A percentile compares a stretch with the other conserved stretches of the same genome.
phyloP scores from a whole-genome alignment of 345 rosid species.

The Eucalyptus pauciflora region DNA sequence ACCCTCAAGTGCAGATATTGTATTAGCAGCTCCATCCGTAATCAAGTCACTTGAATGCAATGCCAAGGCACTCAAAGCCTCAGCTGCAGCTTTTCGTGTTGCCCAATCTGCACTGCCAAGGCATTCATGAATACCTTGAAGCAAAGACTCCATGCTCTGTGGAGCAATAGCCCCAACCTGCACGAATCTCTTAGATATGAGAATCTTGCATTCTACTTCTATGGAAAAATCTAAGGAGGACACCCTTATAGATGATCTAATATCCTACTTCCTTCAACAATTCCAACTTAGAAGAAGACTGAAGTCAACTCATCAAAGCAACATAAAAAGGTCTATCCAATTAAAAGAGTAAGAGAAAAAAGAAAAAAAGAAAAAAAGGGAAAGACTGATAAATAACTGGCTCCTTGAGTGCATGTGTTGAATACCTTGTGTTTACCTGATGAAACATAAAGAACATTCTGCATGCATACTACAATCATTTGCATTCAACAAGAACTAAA shows the following conservation, averaged over 20 bases:
- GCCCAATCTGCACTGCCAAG: slow-evolving; percentile 96
- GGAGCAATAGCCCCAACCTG: slow-evolving; percentile 94
- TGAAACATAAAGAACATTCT: neutral
- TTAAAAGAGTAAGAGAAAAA: neutral
- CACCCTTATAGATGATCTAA: neutral
- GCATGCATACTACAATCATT: neutral
- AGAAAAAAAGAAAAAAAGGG: neutral
- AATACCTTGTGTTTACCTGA: neutral
- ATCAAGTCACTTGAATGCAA: slow-evolving; percentile 67
- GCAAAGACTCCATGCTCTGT: slow-evolving; percentile 63
- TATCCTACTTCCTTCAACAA: neutral
- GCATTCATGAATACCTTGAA: slow-evolving; percentile 82
- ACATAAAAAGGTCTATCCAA: neutral
- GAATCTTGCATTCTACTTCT: neutral
- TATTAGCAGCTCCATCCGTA: slow-evolving; percentile 54
- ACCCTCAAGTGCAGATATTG: slow-evolving; percentile 58
- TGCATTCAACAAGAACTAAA: neutral
- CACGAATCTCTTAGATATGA: neutral
- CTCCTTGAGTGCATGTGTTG: neutral
- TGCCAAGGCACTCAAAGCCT: slow-evolving; percentile 65
- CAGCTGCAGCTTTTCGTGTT: slow-evolving; percentile 95
- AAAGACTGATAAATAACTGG: neutral
- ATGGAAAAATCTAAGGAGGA: neutral
- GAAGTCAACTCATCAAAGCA: neutral
- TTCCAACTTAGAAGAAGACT: neutral